Evolutionary conservation across 2,329 filamentous ascomycete species (phyloP).

Genomic region (Pseudomassariella vexata): DNA sequence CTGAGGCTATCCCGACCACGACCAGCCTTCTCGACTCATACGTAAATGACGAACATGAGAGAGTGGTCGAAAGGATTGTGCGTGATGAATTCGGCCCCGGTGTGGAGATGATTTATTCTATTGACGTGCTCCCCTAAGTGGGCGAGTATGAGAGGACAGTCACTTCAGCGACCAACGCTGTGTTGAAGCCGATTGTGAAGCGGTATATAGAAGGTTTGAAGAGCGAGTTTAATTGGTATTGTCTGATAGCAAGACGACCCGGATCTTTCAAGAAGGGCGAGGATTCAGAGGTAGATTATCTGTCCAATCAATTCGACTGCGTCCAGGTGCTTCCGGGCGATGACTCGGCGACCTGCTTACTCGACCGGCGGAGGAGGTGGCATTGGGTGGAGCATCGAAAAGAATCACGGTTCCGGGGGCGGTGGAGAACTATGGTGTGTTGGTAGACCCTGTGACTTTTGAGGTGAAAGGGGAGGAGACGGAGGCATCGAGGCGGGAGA

Average conservation of each 20-base stretch:
- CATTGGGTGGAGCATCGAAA: conserved; percentile 36
- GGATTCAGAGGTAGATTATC: conserved; percentile 23
- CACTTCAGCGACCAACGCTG: conserved; percentile 39
- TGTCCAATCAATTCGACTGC: conserved; percentile 42
- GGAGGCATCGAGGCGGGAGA: conserved; percentile 23
- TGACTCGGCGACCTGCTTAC: conserved; percentile 38
- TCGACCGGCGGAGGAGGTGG: conserved; percentile 35
- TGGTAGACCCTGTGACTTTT: conserved; percentile 29
- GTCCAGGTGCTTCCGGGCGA: conserved; percentile 38
- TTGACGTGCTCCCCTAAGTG: conserved; percentile 38
- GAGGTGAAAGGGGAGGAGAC: conserved; percentile 30
- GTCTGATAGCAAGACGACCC: conserved; percentile 35
- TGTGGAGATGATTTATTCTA: conserved; percentile 37
- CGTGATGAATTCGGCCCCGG: conserved; percentile 34
- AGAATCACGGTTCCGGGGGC: conserved; percentile 37
- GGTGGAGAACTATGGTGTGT: conserved; percentile 36
- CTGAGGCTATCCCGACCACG: conserved; percentile 38
- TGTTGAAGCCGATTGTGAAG: conserved; percentile 41
- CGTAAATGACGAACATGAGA: conserved; percentile 35
- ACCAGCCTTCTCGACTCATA: conserved; percentile 42
- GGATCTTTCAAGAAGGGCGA: conserved; percentile 44
- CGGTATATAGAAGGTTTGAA: conserved; percentile 35
- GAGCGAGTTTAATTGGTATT: conserved; percentile 29
- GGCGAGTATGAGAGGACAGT: conserved; percentile 44
- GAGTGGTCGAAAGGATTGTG: conserved; percentile 28